These are phyloP conservation scores for Cymbidium sinense DNA, from an alignment of 106 monocot species.

Conservation along the genomic window DNA sequence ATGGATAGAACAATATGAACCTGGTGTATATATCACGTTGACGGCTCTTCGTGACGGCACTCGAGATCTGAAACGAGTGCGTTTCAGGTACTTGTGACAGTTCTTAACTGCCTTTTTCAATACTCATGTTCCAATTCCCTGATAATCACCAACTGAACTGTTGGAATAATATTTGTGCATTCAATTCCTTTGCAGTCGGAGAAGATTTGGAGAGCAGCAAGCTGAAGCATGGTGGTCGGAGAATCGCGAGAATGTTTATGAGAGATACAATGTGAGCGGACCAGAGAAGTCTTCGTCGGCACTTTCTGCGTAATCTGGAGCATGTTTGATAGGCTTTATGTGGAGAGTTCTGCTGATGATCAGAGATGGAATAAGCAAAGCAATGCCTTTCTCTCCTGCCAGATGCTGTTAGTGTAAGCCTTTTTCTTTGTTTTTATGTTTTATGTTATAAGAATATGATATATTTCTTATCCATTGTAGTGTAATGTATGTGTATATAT, in stretches of 20 bases:
- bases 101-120: no score
- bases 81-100: slow-evolving; percentile 65
- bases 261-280: slow-evolving; percentile 67
- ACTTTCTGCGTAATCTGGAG: slow-evolving; percentile 21
- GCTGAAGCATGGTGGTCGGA: slow-evolving; percentile 95
- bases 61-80: slow-evolving; percentile 82
- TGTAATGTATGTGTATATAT: no score
- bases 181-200: slow-evolving; percentile 45
- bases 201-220: slow-evolving; percentile 93
- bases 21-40: slow-evolving; percentile 92
- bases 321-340: no score
- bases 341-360: no score
- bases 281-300: slow-evolving; percentile 54
- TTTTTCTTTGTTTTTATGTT: no score
- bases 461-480: no score
- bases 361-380: no score
- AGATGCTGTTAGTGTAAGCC: no score
- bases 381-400: no score
- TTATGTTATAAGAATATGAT: no score
- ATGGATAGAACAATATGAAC: slow-evolving; percentile 97
- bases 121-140: no score
- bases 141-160: no score
- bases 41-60: slow-evolving; percentile 74
- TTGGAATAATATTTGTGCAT: not conserved
- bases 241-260: slow-evolving; percentile 74